Percentiles rank a stretch among this genome's conserved stretches.
These are phyloP conservation scores for Castanopsis chinensis DNA, from an alignment of 306 rosid genomes.

Conservation along the genomic window DNA sequence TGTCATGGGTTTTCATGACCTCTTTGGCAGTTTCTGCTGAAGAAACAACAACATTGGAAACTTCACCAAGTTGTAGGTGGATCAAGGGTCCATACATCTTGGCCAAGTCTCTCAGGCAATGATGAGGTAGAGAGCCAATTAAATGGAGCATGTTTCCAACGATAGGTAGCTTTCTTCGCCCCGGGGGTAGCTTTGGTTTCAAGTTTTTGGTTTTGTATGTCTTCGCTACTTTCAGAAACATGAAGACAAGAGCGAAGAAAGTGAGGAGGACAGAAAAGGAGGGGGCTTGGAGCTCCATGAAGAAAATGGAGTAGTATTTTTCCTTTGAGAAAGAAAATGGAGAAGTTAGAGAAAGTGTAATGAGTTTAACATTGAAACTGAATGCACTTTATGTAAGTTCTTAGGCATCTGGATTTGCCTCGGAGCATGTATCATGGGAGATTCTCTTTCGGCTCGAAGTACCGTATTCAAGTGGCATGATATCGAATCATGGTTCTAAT, in stretches of 20 bases:
- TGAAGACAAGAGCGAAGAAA: not conserved
- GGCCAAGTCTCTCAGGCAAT: slow-evolving; percentile 10
- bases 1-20: slow-evolving; percentile 41
- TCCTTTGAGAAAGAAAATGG: not conserved
- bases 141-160: slow-evolving; percentile 35
- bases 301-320: not conserved
- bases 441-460: no score
- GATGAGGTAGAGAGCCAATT: slow-evolving; percentile 13
- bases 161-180: slow-evolving; percentile 26
- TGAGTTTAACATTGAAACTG: no score
- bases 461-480: no score
- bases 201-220: not conserved
- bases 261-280: not conserved
- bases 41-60: slow-evolving; percentile 26
- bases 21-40: slow-evolving; percentile 37
- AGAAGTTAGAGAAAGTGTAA: no score
- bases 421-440: no score
- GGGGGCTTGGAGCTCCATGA: slow-evolving; percentile 9
- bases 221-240: not conserved
- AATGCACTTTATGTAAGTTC: no score
- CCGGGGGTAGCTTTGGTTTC: slow-evolving; percentile 21
- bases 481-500: no score
- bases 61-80: slow-evolving; percentile 45
- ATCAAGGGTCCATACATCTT: slow-evolving; percentile 37
- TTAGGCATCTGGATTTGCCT: no score